Percentiles rank a stretch among this genome's conserved stretches.
These are phyloP conservation scores for Jatropha curcas DNA, from an alignment of 345 rosid species.

Conservation along the genomic window DNA sequence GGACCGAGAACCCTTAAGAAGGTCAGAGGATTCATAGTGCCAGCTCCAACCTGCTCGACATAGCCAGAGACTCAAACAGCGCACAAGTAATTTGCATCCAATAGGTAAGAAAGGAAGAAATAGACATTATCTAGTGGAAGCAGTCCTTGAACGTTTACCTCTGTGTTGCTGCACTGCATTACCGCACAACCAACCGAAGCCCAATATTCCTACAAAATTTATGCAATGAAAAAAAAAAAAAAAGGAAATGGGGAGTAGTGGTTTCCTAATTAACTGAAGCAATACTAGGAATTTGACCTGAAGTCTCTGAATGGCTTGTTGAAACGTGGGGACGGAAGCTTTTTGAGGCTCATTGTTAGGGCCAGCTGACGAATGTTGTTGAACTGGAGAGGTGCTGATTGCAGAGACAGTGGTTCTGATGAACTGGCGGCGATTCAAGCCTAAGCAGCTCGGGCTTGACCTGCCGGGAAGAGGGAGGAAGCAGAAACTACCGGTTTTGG, in stretches of 20 bases:
- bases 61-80: slow-evolving; percentile 9
- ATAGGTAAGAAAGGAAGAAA: too few relatives aligned
- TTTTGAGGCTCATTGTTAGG: slow-evolving; percentile 27
- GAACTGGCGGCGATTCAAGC: slow-evolving; percentile 30
- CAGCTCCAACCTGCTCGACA: slow-evolving; percentile 81
- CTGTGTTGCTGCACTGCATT: slow-evolving; percentile 98
- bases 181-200: slow-evolving; percentile 95
- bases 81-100: too few relatives aligned
- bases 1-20: slow-evolving; percentile 95
- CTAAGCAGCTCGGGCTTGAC: slow-evolving; percentile 27
- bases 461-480: slow-evolving; percentile 31
- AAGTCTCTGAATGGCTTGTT: slow-evolving; percentile 93
- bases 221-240: background rate
- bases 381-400: slow-evolving; percentile 39
- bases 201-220: slow-evolving; percentile 74
- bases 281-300: slow-evolving; percentile 39
- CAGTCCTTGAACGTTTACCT: slow-evolving; percentile 43
- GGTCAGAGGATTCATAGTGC: slow-evolving; percentile 96
- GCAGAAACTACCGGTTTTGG: slow-evolving; percentile 37
- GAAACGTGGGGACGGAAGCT: slow-evolving; percentile 62
- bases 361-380: slow-evolving; percentile 41
- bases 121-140: background rate
- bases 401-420: slow-evolving; percentile 37
- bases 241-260: background rate
- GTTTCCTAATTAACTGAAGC: too few relatives aligned